Evolutionary conservation across 805 yeast species (phyloP).

Genomic region (Kurtzmaniella cleridarum): DNA sequence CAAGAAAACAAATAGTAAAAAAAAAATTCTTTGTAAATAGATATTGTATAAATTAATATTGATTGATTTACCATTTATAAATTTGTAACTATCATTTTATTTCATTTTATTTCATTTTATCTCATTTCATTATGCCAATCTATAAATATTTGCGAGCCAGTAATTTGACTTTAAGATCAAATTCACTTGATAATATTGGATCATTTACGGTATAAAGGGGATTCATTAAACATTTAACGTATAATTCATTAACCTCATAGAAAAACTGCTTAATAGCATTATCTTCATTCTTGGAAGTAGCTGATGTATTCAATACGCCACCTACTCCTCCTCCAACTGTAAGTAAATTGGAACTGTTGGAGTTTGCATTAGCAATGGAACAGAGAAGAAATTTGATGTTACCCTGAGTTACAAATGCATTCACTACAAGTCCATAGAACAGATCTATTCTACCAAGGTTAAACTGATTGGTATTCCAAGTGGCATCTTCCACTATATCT

Average conservation of each 20-base stretch:
- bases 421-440: conserved; percentile 76
- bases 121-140: neutral
- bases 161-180: conserved; percentile 67
- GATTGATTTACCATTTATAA: too few relatives aligned
- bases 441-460: conserved; percentile 78
- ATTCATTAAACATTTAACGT: conserved; percentile 75
- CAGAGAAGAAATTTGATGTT: conserved; percentile 73
- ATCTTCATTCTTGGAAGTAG: conserved; percentile 41
- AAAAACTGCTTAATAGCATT: conserved; percentile 79
- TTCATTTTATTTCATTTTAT: neutral
- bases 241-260: conserved; percentile 78
- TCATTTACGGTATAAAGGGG: conserved; percentile 82
- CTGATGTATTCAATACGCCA: conserved; percentile 17
- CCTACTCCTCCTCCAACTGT: conserved; percentile 6
- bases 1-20: conserved; percentile 1
- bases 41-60: neutral
- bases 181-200: conserved; percentile 65
- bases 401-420: conserved; percentile 84
- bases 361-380: conserved; percentile 27
- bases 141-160: conserved; percentile 73
- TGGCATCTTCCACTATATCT: conserved; percentile 87
- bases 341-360: conserved; percentile 40
- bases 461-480: conserved; percentile 65
- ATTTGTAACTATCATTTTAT: neutral
- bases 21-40: neutral